A percentile compares a stretch with the other conserved stretches of the same genome.
Evolutionary conservation across 441 rosid species (phyloP).

Genomic region (Jatropha podagrica): DNA sequence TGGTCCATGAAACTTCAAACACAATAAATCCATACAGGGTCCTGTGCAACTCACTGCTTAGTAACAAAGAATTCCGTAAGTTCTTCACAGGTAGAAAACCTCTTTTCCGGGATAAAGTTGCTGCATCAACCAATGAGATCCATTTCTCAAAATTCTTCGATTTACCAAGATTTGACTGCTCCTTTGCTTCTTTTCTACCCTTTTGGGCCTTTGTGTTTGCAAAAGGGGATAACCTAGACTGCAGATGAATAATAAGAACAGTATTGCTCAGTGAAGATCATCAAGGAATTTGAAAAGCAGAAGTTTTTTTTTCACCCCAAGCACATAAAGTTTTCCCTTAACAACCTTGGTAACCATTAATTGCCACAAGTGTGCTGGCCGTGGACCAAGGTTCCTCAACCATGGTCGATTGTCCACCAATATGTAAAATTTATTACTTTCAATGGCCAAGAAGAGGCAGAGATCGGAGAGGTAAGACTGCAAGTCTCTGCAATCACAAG

Average conservation of each 20-base stretch:
- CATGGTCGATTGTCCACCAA: constrained; percentile 96
- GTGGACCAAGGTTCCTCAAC: constrained; percentile 58
- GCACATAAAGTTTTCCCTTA: constrained; percentile 9
- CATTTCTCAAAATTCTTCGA: constrained; percentile 55
- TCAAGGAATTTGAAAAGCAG: not conserved
- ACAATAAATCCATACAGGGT: constrained; percentile 87
- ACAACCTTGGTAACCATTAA: constrained; percentile 95
- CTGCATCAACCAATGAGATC: constrained; percentile 66
- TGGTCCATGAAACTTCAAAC: constrained; percentile 78
- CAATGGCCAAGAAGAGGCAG: constrained; percentile 67
- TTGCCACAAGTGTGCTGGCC: constrained; percentile 86
- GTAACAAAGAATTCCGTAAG: constrained; percentile 53
- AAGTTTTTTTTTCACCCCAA: not conserved
- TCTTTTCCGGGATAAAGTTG: constrained; percentile 53
- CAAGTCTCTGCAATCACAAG: constrained; percentile 72
- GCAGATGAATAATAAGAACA: constrained; percentile 33
- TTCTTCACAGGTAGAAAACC: constrained; percentile 68
- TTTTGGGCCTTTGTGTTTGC: constrained; percentile 74
- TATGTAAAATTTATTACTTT: constrained; percentile 73
- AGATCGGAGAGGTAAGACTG: constrained; percentile 95
- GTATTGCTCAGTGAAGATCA: constrained; percentile 13
- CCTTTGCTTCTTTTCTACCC: constrained; percentile 47
- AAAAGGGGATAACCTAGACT: constrained; percentile 97
- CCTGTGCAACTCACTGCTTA: constrained; percentile 66
- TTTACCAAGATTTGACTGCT: constrained; percentile 32